These are phyloP conservation scores for Fagopyrum homotropicum DNA, from an alignment of 148 eudicot species.

Conservation along the genomic window DNA sequence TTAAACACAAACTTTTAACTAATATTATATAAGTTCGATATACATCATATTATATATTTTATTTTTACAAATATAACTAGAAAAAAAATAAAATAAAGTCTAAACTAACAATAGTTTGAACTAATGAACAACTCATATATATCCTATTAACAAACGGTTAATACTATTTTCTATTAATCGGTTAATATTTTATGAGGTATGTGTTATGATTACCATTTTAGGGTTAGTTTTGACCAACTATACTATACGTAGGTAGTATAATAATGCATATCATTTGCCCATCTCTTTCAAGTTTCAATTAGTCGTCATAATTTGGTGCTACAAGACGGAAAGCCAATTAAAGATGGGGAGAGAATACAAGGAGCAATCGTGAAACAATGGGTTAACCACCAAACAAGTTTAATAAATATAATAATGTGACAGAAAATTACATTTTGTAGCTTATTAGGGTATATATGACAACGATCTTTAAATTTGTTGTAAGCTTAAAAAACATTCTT, in stretches of 20 bases:
- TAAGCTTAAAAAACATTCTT: no score
- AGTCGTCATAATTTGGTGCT: not conserved
- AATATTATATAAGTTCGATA: no score
- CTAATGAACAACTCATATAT: no score
- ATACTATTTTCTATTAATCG: no score
- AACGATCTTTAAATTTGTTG: no score
- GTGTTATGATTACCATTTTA: no score
- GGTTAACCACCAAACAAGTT: not conserved
- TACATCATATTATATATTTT: no score
- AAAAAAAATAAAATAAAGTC: no score
- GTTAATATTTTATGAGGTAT: not conserved
- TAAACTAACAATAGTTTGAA: no score
- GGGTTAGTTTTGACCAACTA: not conserved
- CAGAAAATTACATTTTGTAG: not conserved
- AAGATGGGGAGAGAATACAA: not conserved
- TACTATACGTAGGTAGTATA: not conserved
- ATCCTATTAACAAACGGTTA: no score
- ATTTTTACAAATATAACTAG: no score
- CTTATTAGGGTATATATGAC: not conserved
- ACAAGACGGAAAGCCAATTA: not conserved
- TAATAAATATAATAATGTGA: not conserved
- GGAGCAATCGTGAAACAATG: constrained; percentile 5
- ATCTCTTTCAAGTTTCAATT: not conserved
- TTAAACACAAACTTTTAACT: no score
- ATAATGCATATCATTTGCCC: not conserved